These are phyloP conservation scores for Aspergillus fumigatus DNA, from an alignment of 2,329 filamentous ascomycete genomes.

Conservation along the genomic window DNA sequence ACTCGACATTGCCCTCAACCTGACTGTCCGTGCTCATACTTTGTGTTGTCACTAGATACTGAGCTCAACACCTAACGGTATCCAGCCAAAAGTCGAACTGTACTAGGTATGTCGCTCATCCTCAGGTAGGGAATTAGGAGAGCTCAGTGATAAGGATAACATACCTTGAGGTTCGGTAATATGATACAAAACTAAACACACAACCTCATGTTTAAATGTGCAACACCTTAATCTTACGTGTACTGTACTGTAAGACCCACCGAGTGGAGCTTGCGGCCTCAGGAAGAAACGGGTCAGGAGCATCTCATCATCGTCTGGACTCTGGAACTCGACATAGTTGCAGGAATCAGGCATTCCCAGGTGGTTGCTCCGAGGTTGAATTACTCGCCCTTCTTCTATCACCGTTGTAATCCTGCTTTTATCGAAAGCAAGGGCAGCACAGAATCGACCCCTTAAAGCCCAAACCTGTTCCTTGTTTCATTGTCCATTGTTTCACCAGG, in stretches of 20 bases:
- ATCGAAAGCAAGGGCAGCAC: background rate
- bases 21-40: background rate
- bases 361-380: background rate
- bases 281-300: constrained; percentile 20
- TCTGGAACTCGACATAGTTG: constrained; percentile 13
- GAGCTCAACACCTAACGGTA: background rate
- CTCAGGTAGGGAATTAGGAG: background rate
- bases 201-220: constrained; percentile 14
- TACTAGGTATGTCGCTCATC: constrained; percentile 5
- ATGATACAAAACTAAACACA: constrained; percentile 12
- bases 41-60: background rate
- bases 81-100: background rate
- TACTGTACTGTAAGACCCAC: constrained; percentile 21
- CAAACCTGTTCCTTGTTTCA: constrained; percentile 5
- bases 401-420: background rate
- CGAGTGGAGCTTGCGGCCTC: constrained; percentile 12
- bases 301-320: constrained; percentile 10
- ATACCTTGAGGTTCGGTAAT: background rate
- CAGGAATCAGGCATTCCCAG: background rate
- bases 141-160: background rate
- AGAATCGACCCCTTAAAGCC: constrained; percentile 26
- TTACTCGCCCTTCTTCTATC: background rate
- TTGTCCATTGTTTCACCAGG: constrained; percentile 12
- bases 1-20: constrained; percentile 42
- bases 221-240: background rate